phyloP scores from a whole-genome alignment of 2,329 filamentous ascomycete genomes.

The Nakataea oryzae region DNA sequence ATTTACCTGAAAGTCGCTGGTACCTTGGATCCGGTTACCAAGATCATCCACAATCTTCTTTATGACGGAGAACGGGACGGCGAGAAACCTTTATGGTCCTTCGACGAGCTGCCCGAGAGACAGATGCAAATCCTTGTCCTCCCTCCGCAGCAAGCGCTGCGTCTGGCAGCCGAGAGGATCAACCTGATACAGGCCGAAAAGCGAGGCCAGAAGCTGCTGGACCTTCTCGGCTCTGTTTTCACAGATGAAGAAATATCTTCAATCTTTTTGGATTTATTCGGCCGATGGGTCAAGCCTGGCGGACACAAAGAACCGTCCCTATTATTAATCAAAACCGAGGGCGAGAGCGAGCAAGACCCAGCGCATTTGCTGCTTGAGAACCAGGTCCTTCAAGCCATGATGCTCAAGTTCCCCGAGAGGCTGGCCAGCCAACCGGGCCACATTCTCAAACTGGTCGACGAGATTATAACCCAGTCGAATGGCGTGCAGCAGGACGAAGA shows the following conservation, averaged over 20 bases:
- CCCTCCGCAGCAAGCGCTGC: conserved; percentile 5
- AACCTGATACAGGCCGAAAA: conserved; percentile 27
- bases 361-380: conserved; percentile 40
- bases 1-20: conserved; percentile 49
- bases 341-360: conserved; percentile 16
- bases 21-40: conserved; percentile 34
- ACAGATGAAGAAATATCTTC: conserved; percentile 46
- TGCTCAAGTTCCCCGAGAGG: conserved; percentile 51
- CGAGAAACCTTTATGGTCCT: conserved; percentile 37
- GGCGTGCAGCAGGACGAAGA: conserved; percentile 34
- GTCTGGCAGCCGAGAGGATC: neutral
- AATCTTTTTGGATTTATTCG: conserved; percentile 50
- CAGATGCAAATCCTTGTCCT: conserved; percentile 39
- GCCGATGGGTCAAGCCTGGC: conserved; percentile 39
- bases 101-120: conserved; percentile 30
- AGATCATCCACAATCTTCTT: conserved; percentile 42
- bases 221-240: conserved; percentile 35
- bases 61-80: conserved; percentile 35
- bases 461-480: conserved; percentile 39
- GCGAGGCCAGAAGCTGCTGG: conserved; percentile 36
- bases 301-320: conserved; percentile 14
- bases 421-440: conserved; percentile 54
- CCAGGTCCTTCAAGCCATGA: conserved; percentile 54
- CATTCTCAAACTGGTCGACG: conserved; percentile 51
- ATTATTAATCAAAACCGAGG: conserved; percentile 13